Evolutionary conservation across 768 basidiomycete species (phyloP), one percentile per base, ranked within the genome.

Genomic region (Suillus clintonianus): DNA sequence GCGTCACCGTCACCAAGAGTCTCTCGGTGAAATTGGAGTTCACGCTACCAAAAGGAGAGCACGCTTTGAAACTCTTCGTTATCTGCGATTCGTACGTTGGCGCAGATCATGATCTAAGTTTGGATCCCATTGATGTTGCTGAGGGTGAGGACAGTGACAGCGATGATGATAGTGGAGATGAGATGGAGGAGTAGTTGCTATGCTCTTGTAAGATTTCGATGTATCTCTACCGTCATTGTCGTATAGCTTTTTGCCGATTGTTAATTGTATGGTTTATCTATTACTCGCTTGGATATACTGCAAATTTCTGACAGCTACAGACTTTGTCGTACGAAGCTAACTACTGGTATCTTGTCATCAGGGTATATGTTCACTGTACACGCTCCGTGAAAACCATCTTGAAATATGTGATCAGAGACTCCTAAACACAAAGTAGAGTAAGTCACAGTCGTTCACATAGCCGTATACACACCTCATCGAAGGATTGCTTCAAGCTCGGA

Each of bases 51-150:
- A 89, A 95, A 76, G 97, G 97, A 48, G 82, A 81, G 13, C 93
- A 97, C 71, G 76, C 83, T 9, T 82, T 98, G 62, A 94, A 93
- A 77, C 75, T 98, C 42, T 96, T 91, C 69, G 89, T 96, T 61
- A 95, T 99, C 64, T 96, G 94, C 67, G 96, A 97, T 72, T 90
- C 91, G 60, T 97, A 95, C 73, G 81, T 91, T 27, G 94, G 94
- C 8, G 94, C 94, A 41, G 97, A 97, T 71, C 95, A 97, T 70
- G 95, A 95, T 71, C 89, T 98, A 72, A 84, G 86, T 53, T 73
- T 98, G 54, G 91, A 93, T 42, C 81, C 88, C 9, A 85, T 98
- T 65, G 89, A 92, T 30, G 94, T 97, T 60, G 94, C 89, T 0
- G 93, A 97, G 74, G 95, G 95, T 3, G 94, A 94, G 74, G 92